Base-by-base conservation (phyloP, 495 filamentous ascomycete genomes). In the Tetracladium marchalianum region DNA sequence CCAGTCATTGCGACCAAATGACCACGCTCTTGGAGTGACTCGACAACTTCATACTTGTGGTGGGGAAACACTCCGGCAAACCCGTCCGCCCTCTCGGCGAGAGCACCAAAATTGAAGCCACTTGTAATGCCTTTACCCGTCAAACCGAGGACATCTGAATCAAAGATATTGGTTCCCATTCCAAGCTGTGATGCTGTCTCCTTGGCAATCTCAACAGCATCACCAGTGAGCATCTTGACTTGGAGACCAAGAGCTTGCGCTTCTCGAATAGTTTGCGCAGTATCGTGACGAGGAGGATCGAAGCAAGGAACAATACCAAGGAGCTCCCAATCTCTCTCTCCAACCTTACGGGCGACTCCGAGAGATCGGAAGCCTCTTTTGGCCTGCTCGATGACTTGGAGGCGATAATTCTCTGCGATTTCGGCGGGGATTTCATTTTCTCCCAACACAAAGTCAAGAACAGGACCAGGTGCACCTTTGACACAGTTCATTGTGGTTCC, bases 1-100 rank as follows among this genome's bases (percentile, higher is more conserved):
- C 90, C 90, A 67, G 90, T 96, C 90, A 96, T 96, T 56, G 90
- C 90, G 66, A 93, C 90, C 35, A 95, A 73, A 73, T 94, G 90
- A 56, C 90, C 90, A 73, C 90, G 85, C 68, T 95, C 85, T 68
- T 96, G 90, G 24, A 96, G 81, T 69, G 95, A 93, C 66, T 94
- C 85, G 54, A 96, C 90, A 59, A 96, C 90, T 55, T 94, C 89
- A 68, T 90, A 94, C 75, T 96, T 96, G 72, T 96, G 90, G 67
- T 96, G 87, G 46, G 90, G 90, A 75, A 94, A 96, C 35, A 95
- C 90, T 66, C 95, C 90, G 56, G 84, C 84, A 65, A 94, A 94
- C 64, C 89, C 89, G 76, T 95, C 89, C 39, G 89, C 89, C 68
- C 78, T 85, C 73, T 94, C 88, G 51, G 93, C 89, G 70, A 93